Conservation (phyloP, 495 filamentous ascomycete genomes). For the Trichoderma virens region DNA sequence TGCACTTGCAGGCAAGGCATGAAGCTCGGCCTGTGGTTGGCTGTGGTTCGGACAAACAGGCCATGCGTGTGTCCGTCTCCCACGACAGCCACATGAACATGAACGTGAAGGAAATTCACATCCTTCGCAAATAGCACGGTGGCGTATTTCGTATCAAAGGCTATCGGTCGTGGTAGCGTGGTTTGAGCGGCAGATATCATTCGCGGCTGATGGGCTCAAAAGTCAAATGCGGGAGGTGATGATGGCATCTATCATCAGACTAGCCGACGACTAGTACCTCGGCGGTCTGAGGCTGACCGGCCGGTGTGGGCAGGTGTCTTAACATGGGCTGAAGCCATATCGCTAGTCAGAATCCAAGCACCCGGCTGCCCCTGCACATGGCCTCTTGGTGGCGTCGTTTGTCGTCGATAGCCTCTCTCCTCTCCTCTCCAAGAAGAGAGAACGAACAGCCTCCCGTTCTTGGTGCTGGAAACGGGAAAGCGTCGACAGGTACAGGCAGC, state of each 20-base stretch:
- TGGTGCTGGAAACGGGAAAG: not conserved
- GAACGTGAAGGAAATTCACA: not conserved
- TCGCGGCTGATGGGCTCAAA: not conserved
- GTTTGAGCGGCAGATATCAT: not conserved
- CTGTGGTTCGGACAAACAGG: not conserved
- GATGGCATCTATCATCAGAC: not conserved
- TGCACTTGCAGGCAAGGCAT: not conserved
- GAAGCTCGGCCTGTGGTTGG: not conserved
- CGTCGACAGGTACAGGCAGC: not conserved
- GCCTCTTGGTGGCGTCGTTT: not conserved
- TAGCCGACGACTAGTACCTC: not conserved
- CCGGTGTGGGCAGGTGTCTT: not conserved
- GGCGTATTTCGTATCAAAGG: not conserved
- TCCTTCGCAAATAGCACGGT: not conserved
- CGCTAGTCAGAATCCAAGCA: not conserved
- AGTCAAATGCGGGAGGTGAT: conserved; percentile 4
- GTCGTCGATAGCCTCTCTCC: not conserved
- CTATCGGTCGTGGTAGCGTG: not conserved
- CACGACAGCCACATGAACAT: not conserved
- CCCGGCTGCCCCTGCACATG: not conserved
- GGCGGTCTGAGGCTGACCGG: conserved; percentile 6
- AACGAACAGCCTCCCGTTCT: not conserved
- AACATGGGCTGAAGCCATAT: not conserved
- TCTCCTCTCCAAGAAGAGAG: too few relatives aligned
- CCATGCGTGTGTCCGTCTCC: not conserved